Evolutionary conservation across 306 rosid genomes (phyloP).

Genomic region (Rosa lucieae): DNA sequence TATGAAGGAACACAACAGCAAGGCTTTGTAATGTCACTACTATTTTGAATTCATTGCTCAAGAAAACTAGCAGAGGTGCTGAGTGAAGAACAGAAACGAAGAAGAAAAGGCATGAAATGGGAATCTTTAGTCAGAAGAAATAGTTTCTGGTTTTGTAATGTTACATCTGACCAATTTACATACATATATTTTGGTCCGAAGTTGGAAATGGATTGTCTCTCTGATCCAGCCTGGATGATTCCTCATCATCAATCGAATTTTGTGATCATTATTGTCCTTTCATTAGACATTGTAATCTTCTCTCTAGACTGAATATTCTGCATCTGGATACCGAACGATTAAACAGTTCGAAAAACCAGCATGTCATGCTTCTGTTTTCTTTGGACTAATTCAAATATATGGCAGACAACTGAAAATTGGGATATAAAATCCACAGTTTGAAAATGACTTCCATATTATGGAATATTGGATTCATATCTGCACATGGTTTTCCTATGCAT

Average conservation of each 20-base stretch:
- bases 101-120: background rate
- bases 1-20: too few relatives aligned
- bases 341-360: constrained; percentile 13
- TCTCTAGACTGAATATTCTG: constrained; percentile 33
- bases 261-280: constrained; percentile 13
- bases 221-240: constrained; percentile 16
- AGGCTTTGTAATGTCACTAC: background rate
- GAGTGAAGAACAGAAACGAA: background rate
- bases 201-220: background rate
- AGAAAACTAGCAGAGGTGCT: background rate
- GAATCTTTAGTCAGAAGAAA: background rate
- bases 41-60: background rate
- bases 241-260: background rate
- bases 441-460: constrained; percentile 7
- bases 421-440: background rate
- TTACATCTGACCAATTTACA: background rate
- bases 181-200: constrained; percentile 3
- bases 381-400: constrained; percentile 4
- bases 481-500: background rate
- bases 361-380: constrained; percentile 14
- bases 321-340: constrained; percentile 16
- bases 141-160: background rate
- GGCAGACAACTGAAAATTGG: background rate
- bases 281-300: constrained; percentile 17
- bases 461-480: background rate